Base-by-base conservation (phyloP, 164 flowering plant species). In the Stephania yunnanensis region DNA sequence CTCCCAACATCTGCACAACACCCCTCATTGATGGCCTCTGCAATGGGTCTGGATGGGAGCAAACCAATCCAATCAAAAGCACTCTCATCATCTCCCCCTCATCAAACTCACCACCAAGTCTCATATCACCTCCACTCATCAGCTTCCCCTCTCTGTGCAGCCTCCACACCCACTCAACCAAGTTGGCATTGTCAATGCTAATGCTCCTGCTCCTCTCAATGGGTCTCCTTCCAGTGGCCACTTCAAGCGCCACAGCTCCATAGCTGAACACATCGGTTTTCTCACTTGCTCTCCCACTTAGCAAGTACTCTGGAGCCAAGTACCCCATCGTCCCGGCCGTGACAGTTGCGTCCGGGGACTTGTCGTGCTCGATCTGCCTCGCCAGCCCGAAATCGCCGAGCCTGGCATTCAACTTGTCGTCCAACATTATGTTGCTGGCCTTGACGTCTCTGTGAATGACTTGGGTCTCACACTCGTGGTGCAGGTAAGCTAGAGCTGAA, bases 251-350 rank as follows among this genome's bases (percentile, higher is more conserved):
- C 75, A 94, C 97, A 0, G 96, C 95, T 6, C 98, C 98, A 68
- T 76, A 94, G 85, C 98, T 94, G 69, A 92, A 94, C 71, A 92
- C 98, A 67, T 94, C 98, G 19, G 91, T 92, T 73, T 92, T 92
- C 63, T 94, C 97, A 0, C 90, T 87, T 1, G 98, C 98, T 44
- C 93, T 78, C 0, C 98, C 98, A 0, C 95, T 90, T 5, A 90
- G 75, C 7, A 92, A 78, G 74, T 91, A 94, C 72, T 94, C 98
- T 1, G 98, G 97, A 0, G 98, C 98, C 65, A 94, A 76, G 77
- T 94, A 94, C 19, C 98, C 98, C 97, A 94, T 92, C 55, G 98
- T 94, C 9, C 98, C 98, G 1, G 98, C 98, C 0, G 97, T 89
- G 9, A 87, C 93, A 0, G 97, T 89, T 0, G 96, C 92, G 66